Percentiles rank a stretch among this genome's conserved stretches.
phyloP scores from a whole-genome alignment of 108 stramenopile species.

The Cylindrotheca fusiformis region DNA sequence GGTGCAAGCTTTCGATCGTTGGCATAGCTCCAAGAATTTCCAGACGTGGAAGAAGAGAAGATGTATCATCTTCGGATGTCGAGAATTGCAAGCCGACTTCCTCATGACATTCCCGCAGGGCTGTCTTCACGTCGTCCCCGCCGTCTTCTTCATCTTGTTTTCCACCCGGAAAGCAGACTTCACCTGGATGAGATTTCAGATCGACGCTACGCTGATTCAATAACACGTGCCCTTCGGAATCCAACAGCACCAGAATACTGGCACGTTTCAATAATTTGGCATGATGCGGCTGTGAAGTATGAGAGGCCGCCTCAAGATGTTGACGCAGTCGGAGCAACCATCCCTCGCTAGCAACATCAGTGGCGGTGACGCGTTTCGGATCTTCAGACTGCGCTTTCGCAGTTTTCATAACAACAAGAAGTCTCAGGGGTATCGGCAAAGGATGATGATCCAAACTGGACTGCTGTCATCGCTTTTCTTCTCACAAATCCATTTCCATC shows the following conservation, averaged over 20 bases:
- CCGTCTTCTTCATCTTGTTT: constrained; percentile 57
- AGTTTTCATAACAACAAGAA: no score
- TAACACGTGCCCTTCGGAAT: constrained; percentile 34
- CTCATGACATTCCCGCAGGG: constrained; percentile 61
- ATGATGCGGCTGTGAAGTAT: constrained; percentile 6
- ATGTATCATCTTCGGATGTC: not conserved
- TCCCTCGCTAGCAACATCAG: no score
- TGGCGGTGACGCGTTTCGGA: no score
- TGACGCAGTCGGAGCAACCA: no score
- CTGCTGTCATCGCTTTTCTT: no score
- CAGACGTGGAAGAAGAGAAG: not conserved
- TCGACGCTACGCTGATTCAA: constrained; percentile 54
- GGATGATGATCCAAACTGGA: no score
- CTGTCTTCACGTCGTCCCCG: constrained; percentile 55
- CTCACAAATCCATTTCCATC: no score
- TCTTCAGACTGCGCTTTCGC: no score
- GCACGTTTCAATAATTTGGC: constrained; percentile 14
- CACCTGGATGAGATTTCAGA: constrained; percentile 59
- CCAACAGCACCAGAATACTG: constrained; percentile 17
- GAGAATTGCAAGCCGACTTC: constrained; percentile 59
- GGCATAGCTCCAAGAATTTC: constrained; percentile 37
- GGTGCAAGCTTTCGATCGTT: constrained; percentile 42
- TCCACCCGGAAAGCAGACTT: constrained; percentile 76
- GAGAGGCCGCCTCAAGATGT: no score
- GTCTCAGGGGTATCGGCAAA: no score